Conservation (phyloP, 768 basidiomycete genomes). For the Rhodotorula sphaerocarpa region DNA sequence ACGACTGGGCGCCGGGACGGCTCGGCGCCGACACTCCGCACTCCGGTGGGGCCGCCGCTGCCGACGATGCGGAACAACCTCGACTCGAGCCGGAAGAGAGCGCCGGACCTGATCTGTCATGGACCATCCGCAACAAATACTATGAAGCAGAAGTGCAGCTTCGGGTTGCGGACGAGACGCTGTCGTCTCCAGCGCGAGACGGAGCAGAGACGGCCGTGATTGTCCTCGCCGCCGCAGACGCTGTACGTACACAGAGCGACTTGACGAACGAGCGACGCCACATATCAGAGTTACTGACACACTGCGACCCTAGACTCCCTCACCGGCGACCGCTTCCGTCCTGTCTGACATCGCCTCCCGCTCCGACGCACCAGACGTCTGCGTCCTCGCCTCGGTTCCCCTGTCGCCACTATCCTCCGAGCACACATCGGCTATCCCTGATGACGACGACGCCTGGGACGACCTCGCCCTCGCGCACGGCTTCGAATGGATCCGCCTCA, state of each 20-base stretch:
- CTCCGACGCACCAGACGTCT: not conserved
- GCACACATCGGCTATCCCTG: not conserved
- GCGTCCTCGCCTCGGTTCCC: not conserved
- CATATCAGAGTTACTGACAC: not conserved
- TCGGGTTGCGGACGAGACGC: not conserved
- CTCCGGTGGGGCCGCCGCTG: not conserved
- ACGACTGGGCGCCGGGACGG: too few species aligned
- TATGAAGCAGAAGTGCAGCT: conserved; percentile 13
- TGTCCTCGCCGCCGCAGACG: not conserved
- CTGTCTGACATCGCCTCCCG: not conserved
- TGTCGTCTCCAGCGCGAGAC: not conserved
- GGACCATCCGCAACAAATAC: conserved; percentile 13
- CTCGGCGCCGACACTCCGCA: too few species aligned
- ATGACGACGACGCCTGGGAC: conserved; percentile 9
- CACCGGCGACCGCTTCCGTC: not conserved
- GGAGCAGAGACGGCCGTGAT: conserved; percentile 17
- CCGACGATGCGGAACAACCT: too few species aligned
- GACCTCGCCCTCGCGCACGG: conserved; percentile 12
- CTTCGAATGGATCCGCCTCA: conserved; percentile 21
- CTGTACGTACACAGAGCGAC: not conserved
- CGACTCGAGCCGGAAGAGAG: not conserved
- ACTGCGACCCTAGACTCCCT: not conserved
- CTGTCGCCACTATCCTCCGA: not conserved
- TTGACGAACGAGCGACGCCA: too few species aligned
- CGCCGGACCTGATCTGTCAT: not conserved